Percentiles rank a stretch among this genome's conserved stretches.
These are phyloP conservation scores for Dendrobium catenatum DNA, from an alignment of 106 monocot genomes.

Conservation along the genomic window DNA sequence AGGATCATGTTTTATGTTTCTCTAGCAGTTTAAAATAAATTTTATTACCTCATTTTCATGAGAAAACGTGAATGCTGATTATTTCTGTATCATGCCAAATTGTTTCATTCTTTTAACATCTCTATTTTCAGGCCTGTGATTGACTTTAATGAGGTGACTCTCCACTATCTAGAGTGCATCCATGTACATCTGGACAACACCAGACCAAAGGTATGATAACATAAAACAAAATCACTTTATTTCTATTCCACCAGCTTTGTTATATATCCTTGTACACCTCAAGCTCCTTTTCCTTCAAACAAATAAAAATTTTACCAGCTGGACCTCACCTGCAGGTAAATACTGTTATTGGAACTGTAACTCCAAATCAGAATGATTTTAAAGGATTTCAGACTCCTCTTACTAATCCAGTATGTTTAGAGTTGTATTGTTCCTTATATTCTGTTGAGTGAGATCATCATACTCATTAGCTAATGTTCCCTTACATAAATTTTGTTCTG, in stretches of 20 bases:
- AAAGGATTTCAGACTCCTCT: constrained; percentile 17
- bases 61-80: neutral
- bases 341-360: constrained; percentile 6
- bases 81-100: neutral
- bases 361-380: constrained; percentile 2
- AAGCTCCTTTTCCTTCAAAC: neutral
- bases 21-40: neutral
- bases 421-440: neutral
- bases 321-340: neutral
- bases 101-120: neutral
- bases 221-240: neutral
- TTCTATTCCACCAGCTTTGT: neutral
- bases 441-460: neutral
- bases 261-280: neutral
- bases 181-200: constrained; percentile 14
- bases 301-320: neutral
- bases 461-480: neutral
- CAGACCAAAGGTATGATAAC: constrained; percentile 8
- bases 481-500: neutral
- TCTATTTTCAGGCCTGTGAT: constrained; percentile 4
- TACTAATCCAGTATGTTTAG: constrained; percentile 6
- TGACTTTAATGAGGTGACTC: constrained; percentile 7
- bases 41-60: neutral
- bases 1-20: neutral
- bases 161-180: constrained; percentile 8